Base-by-base conservation (phyloP, 1,139 yeast species). In the Suhomyces anneliseae region DNA sequence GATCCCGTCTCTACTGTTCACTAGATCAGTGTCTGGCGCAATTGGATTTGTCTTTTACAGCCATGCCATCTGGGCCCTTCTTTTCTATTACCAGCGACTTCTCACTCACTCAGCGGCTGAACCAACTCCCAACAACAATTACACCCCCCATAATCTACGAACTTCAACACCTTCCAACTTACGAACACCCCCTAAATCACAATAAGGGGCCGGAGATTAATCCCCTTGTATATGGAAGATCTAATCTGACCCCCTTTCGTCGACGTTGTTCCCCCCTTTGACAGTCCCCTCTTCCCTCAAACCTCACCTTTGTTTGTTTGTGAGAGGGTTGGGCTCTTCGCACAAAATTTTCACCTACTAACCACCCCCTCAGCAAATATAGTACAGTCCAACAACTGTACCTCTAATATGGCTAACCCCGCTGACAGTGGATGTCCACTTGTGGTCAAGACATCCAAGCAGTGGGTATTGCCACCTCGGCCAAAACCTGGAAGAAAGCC, bases 391-490 rank as follows among this genome's bases (percentile, higher is more conserved):
- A 45, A 35, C 24, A 29, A 32, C 49, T 45, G 51, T 46, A 41
- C 41, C 26, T 31, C 40, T 27, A 35, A 34, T 36, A 27, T 39
- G 34, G 29, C 41, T 8, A 12, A 42, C 11, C 27, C 43, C 14
- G 24, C 27, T n/a, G 36, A 33, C 31, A n/a, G 40, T 26, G 26
- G 36, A 32, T 44, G 47, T 32, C 55, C 55, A 3, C 39, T 54
- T 40, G 50, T 49, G n/a, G 55, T 54, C 32, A 50, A 50, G 39
- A 59, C 65, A 1, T 59, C 63, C 39, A 61, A 58, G 46, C 57
- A 59, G 39, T 61, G 65, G 65, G 64, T 60, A 45, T 57, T 61
- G 41, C 65, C 65, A 24, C 65, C 65, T n/a, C 46, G 64, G 33
- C 64, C 64, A 34, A 59, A 59, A 37, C 60, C 61, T 19, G 57